Evolutionary conservation across 208 protist genomes (phyloP), one percentile per base, ranked within the genome.

Genomic region (Leishmania amazonensis): DNA sequence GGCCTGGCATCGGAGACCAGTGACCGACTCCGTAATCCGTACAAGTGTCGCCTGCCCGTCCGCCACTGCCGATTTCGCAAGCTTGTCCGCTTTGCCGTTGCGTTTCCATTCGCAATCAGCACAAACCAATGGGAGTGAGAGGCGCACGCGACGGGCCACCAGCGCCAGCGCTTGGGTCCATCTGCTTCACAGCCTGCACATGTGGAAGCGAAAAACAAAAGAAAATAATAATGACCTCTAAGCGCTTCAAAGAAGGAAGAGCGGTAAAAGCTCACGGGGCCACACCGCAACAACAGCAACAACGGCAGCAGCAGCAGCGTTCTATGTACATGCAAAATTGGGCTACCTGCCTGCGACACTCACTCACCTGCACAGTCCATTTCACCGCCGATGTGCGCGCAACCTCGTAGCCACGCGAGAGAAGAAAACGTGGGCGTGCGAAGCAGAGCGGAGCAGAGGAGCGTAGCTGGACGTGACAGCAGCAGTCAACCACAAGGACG

Each of bases 271-370:
- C 24, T 38, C 47, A 40, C 8, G 9, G 28, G 24, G 40, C 71
- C 19, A 47, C 42, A 38, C 73, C 24, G 47, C 35, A 3, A 31
- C 47, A 58, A 19, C 73, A 38, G n/a, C 71, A 28, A 58, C 21
- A 35, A 40, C 71, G 19, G 13, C 68, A 54, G 11, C 68, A 38
- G 47, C 71, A 40, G 42, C 71, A 64, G 51, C 73, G 28, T 17
- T 54, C 21, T 74, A 74, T 74, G 70, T 74, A 74, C 70, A 74
- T 74, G 45, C 19, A 45, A 74, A 31, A 31, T 21, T 45, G 42
- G 21, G 28, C 70, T 74, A 74, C 28, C 21, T 31, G 40, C 42
- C 28, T 13, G 42, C 70, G 24, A 53, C 21, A 74, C 45, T 74
- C 45, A 51, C 42, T 53, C 42, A 51, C 45, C 17, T 3, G 28